Conservation (phyloP, 257 asterid genomes). For the Solanum peruvianum region DNA sequence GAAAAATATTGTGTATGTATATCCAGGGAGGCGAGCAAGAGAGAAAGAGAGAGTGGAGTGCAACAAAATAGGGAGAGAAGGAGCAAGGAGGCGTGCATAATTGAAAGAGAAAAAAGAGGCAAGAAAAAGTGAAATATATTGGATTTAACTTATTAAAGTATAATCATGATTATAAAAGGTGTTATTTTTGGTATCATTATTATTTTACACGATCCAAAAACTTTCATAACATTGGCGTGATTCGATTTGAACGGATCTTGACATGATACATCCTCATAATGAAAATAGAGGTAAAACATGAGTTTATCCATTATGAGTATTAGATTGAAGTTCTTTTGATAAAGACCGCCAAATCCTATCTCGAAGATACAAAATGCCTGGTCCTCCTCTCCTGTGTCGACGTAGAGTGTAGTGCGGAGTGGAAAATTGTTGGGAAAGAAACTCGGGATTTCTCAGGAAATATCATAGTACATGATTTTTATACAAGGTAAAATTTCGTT, state of each 20-base stretch:
- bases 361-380: no score
- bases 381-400: no score
- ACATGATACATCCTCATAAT: background rate
- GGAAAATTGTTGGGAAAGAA: background rate
- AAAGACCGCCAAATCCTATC: no score
- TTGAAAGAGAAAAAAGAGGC: background rate
- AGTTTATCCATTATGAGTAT: no score
- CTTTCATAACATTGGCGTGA: background rate
- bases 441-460: background rate
- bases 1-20: no score
- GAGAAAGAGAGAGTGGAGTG: background rate
- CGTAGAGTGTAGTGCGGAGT: no score
- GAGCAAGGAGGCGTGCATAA: background rate
- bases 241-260: background rate
- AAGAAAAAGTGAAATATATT: no score
- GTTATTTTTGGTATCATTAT: background rate
- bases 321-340: background rate
- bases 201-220: background rate
- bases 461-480: background rate
- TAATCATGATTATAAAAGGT: background rate
- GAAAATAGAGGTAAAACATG: background rate
- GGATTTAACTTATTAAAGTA: background rate
- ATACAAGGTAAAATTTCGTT: background rate
- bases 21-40: background rate
- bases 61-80: background rate